Evolutionary conservation across 768 basidiomycete genomes (phyloP), one percentile per base, ranked within the genome.

Genomic region (Neoboletus subvelutipes): DNA sequence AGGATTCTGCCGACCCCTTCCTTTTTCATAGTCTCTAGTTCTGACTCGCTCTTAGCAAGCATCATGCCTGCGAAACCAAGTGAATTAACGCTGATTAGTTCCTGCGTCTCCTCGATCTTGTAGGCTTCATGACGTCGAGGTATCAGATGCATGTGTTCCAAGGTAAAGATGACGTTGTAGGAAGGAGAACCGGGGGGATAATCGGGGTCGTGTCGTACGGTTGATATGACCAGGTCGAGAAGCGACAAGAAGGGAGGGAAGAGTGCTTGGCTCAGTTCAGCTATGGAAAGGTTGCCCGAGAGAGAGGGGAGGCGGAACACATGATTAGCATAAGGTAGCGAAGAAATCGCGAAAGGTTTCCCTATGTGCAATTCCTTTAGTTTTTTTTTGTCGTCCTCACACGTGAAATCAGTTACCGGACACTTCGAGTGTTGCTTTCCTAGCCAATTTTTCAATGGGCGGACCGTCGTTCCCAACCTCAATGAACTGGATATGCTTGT

Each of bases 401-500:
- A 26, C 12, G 31, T 4, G 56, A 52, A 55, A 18, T 31, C 34
- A 24, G 18, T 63, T 64, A 64, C 62, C 64, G 5, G 60, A 34
- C 24, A 59, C 79, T 67, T 92, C 86, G 46, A 93, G 70, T 17
- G 74, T 77, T 11, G 80, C 75, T 20, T 74, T 72, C 62, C 77
- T 78, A 5, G 90, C 86, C 51, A 93, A 77, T 54, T 71, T 75
- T 71, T 95, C 94, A 26, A 94, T 78, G 0, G 94, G 94, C 15
- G 90, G 88, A 2, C 84, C 88, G 36, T 81, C 80, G 40, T 74
- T 75, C 11, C 80, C 80, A 18, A 83, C 67, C 34, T 91, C 87
- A 34, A 95, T 72, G 60, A 95, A 87, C 70, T 96, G 94, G n/a
- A 95, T 62, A 68, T 97, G 94, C 66, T 95, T 93, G 74, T 95